Conservation (phyloP, 768 basidiomycete species). For the Naganishia randhawae region DNA sequence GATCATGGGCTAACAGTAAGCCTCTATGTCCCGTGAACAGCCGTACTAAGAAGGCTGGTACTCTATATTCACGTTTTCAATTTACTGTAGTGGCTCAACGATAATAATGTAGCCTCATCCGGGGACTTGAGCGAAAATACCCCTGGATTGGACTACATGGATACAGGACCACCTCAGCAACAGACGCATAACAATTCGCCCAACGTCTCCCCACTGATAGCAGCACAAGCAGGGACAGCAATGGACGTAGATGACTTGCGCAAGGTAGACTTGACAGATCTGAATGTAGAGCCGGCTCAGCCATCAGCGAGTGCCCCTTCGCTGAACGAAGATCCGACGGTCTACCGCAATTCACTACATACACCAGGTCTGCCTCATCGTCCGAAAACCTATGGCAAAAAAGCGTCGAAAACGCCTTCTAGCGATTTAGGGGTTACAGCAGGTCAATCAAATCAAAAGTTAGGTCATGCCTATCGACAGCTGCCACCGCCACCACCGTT, state of each 20-base stretch:
- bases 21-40: background rate
- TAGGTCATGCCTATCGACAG: background rate
- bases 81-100: constrained; percentile 1
- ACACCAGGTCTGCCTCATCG: background rate
- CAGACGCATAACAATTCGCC: constrained; percentile 18
- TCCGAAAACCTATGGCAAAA: constrained; percentile 15
- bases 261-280: background rate
- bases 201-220: constrained; percentile 1
- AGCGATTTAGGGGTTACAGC: background rate
- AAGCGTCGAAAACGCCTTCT: background rate
- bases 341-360: background rate
- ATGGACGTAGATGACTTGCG: constrained; percentile 7
- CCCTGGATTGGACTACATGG: background rate
- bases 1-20: constrained; percentile 19
- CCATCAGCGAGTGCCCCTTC: background rate
- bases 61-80: background rate
- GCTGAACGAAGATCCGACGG: background rate
- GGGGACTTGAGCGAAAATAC: background rate
- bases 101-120: constrained; percentile 4
- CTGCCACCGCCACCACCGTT: constrained; percentile 9
- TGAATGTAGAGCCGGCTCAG: background rate
- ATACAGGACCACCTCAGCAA: constrained; percentile 7
- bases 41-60: background rate
- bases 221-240: background rate
- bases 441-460: background rate